Base-by-base conservation (phyloP, 208 protist species). In the Acanthamoeba healyi region DNA sequence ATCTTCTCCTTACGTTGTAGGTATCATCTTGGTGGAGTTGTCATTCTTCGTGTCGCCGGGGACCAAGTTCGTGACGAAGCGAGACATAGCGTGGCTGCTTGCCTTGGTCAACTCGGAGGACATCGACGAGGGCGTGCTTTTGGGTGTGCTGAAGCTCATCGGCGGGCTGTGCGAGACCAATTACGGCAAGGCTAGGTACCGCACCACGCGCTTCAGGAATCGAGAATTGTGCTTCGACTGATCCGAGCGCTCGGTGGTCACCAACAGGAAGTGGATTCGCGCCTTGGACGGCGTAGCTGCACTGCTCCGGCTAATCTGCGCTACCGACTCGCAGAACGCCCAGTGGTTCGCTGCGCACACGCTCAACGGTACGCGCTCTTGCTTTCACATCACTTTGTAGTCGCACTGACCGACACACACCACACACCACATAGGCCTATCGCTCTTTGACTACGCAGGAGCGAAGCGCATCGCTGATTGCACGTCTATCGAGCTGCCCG, bases 331-430 rank as follows among this genome's bases (percentile, higher is more conserved):
- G 77, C 77, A 86, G 32, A 86, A 86, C 42, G 77, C 77, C 6
- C 77, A 86, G 77, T 86, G 77, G 77, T 86, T 86, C 26, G 77
- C 77, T 49, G 77, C 77, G 4, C 77, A 86, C 32, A 86, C 77
- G 44, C 77, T 86, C 22, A 86, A 86, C n/a, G 77, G 77, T 86
- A 36, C 2, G 74, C 0, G 3, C 3, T 19, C 12, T 36, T 29
- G 4, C 4, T 15, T 61, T 22, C 54, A 26, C 54, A n/a, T n/a
- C n/a, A n/a, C n/a, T n/a, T n/a, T n/a, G n/a, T n/a, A n/a, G n/a
- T n/a, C n/a, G n/a, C n/a, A n/a, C n/a, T 6, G 54, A 15, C 22
- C 54, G 15, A 29, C 54, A n/a, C 9, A 26, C 17, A 10, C n/a
- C n/a, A 15, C 67, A 24, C 22, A 12, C 29, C 67, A 29, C 34